Evolutionary conservation across 1,284 basidiomycete genomes (phyloP), one percentile per base, ranked within the genome.

Genomic region (Omphalotus olearius): DNA sequence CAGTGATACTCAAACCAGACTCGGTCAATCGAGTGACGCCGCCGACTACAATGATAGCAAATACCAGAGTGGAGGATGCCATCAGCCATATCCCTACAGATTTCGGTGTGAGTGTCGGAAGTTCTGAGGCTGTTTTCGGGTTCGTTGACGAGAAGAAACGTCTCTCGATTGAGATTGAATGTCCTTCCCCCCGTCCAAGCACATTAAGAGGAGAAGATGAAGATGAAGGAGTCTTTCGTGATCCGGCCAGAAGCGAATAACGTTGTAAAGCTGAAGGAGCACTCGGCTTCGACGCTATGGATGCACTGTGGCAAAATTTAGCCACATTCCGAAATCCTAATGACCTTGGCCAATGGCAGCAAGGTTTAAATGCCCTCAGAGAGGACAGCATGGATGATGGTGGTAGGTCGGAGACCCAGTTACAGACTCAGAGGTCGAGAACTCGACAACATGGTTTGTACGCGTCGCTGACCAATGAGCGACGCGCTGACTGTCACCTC

Each of bases 11-110:
- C 56, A 99, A 75, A 4, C 97, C 97, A 20, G 93, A 97, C 71
- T 99, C 97, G 3, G 97, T 99, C 55, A 99, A 80, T 39, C 97
- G 88, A 1, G 97, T 99, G 48, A 99, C 82, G 9, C 96, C 97
- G 35, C 97, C 97, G 4, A 99, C 92, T 45, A 99, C 86, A 60
- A 98, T 88, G 66, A 99, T 93, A 23, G 83, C 84, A 61, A 97
- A 90, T 23, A 97, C 92, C 39, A 99, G 75, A 4, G 82, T 83
- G 0, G 93, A 89, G 16, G 91, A 93, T 36, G 79, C 67, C 62
- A 94, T 77, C 16, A 98, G 80, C 88, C 95, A 97, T 56, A 80
- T 72, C 14, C 81, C 85, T 4, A 98, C 90, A 10, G 83, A 71
- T 0, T 86, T 88, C 1, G 85, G 75, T 6, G 93, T 83, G 20